Percentiles rank a stretch among this genome's conserved stretches.
Conservation (phyloP, 768 basidiomycete species). For the Chalciporus chontae region DNA sequence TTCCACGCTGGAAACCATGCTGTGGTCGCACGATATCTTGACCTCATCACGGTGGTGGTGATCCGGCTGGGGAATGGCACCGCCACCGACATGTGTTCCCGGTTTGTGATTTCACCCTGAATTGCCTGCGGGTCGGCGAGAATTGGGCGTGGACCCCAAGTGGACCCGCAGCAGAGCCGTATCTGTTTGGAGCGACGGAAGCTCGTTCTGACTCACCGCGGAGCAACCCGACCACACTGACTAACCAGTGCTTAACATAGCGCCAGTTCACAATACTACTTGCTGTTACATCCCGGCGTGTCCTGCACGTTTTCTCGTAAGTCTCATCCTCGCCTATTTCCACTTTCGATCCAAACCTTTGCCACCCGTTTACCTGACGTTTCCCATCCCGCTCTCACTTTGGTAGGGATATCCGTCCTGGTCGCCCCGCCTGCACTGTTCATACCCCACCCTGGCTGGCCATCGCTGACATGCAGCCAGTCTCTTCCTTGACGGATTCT, state of each 20-base stretch:
- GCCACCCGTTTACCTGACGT: constrained; percentile 39
- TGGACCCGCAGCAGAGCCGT: constrained; percentile 9
- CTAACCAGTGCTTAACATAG: constrained; percentile 10
- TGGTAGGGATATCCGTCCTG: constrained; percentile 25
- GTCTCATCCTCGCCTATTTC: constrained; percentile 23
- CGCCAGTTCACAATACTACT: constrained; percentile 5
- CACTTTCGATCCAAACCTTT: constrained; percentile 25
- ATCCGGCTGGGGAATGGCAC: constrained; percentile 13
- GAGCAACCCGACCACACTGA: constrained; percentile 3
- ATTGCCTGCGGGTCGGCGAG: constrained; percentile 1
- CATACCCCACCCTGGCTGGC: constrained; percentile 23
- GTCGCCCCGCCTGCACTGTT: constrained; percentile 18
- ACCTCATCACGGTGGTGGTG: background rate
- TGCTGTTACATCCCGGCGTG: constrained; percentile 23
- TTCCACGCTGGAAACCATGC: background rate
- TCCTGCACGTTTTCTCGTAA: constrained; percentile 33
- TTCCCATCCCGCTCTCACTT: constrained; percentile 29
- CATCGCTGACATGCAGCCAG: constrained; percentile 31
- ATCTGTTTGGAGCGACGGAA: constrained; percentile 8
- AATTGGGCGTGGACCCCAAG: constrained; percentile 8
- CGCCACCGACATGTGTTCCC: constrained; percentile 20
- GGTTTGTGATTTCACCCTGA: constrained; percentile 28
- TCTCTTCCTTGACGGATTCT: constrained; percentile 36
- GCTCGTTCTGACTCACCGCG: background rate
- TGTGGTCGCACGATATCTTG: background rate